Evolutionary conservation across 257 asterid species (phyloP).

Genomic region (Verbascum thapsus): DNA sequence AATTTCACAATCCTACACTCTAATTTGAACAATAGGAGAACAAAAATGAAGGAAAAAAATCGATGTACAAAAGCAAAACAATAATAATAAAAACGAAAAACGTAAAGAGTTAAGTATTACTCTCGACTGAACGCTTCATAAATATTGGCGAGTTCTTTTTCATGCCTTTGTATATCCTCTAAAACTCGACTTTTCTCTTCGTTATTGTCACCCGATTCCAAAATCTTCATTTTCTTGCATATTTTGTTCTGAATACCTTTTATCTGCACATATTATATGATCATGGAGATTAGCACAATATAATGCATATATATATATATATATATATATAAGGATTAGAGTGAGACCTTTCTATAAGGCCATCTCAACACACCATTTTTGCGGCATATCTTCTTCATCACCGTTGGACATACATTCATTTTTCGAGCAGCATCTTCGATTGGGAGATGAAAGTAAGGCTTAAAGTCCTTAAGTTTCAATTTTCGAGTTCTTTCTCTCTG

Average conservation of each 20-base stretch:
- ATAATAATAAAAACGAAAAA: too few species aligned
- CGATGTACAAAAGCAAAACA: too few species aligned
- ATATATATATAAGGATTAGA: too few species aligned
- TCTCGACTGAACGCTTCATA: slow-evolving; percentile 33
- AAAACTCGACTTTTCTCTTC: too few species aligned
- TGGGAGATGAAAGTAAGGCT: slow-evolving; percentile 52
- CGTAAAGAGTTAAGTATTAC: too few species aligned
- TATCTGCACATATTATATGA: slow-evolving; percentile 48
- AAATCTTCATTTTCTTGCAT: slow-evolving; percentile 29
- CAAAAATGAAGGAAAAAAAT: too few species aligned
- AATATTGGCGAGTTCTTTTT: slow-evolving; percentile 48
- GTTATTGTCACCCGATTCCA: slow-evolving; percentile 30
- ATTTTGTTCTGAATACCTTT: slow-evolving; percentile 59
- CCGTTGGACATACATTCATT: slow-evolving; percentile 75
- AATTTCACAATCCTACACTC: too few species aligned
- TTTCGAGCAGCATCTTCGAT: slow-evolving; percentile 60
- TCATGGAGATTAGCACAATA: too few species aligned
- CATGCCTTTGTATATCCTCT: slow-evolving; percentile 43
- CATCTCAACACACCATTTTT: slow-evolving; percentile 66
- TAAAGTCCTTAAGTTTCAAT: slow-evolving; percentile 63
- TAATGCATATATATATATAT: too few species aligned
- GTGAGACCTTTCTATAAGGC: slow-evolving; percentile 94
- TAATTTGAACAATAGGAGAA: too few species aligned
- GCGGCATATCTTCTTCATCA: slow-evolving; percentile 79
- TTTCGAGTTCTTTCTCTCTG: slow-evolving; percentile 87